phyloP scores from a whole-genome alignment of 345 rosid species.

The Cochlearia excelsa region DNA sequence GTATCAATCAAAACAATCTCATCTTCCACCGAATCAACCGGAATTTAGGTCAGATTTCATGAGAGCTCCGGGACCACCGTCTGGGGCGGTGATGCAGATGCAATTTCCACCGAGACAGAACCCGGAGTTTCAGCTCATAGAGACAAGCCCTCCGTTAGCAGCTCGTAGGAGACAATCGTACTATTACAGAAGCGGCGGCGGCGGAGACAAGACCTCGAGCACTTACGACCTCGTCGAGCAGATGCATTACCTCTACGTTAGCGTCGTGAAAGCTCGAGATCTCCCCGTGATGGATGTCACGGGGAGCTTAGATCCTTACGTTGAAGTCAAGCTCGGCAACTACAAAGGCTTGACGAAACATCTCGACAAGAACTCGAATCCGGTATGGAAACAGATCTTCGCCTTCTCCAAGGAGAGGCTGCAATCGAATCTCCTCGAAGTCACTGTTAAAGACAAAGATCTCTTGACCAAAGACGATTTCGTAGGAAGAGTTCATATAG shows the following conservation, averaged over 20 bases:
- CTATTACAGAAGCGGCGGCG: constrained; percentile 52
- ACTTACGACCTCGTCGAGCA: constrained; percentile 91
- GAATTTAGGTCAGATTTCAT: constrained; percentile 56
- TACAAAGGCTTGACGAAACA: constrained; percentile 79
- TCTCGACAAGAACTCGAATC: constrained; percentile 79
- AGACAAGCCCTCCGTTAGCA: constrained; percentile 82
- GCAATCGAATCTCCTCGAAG: constrained; percentile 74
- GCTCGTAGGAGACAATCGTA: constrained; percentile 49
- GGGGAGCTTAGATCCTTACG: constrained; percentile 91
- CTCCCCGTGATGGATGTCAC: constrained; percentile 82
- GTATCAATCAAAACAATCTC: constrained; percentile 13
- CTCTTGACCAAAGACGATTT: constrained; percentile 69
- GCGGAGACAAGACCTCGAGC: constrained; percentile 68
- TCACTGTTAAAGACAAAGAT: constrained; percentile 79
- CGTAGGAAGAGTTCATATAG: constrained; percentile 54
- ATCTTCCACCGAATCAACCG: constrained; percentile 33
- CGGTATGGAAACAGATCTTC: constrained; percentile 84
- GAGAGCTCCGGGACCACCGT: constrained; percentile 48
- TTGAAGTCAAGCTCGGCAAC: constrained; percentile 90
- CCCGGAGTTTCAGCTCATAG: constrained; percentile 64
- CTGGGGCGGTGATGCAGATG: constrained; percentile 49
- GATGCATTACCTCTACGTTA: constrained; percentile 83
- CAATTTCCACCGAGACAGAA: constrained; percentile 67
- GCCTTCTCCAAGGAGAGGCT: constrained; percentile 85
- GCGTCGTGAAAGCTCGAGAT: constrained; percentile 86